Base-by-base conservation (phyloP, 1,284 basidiomycete species). In the Ustanciosporium gigantosporum region DNA sequence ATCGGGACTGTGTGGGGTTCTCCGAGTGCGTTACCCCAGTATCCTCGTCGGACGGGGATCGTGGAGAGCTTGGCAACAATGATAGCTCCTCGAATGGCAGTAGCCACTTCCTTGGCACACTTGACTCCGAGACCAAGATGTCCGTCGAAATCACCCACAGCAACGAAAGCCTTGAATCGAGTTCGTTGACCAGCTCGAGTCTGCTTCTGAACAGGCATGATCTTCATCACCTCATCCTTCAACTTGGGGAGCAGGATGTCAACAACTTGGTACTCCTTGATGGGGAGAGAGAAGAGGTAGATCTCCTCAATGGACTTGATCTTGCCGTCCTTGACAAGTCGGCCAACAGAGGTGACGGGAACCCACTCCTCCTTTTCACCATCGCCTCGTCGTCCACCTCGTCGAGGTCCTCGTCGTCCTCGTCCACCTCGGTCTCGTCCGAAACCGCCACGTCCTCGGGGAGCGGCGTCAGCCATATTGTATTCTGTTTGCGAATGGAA, bases 261-360 rank as follows among this genome's bases (percentile, higher is more conserved):
- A 39, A 77, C 66, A 44, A 76, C 58, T 65, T 77, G 75, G 70
- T 72, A 76, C 71, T 77, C 74, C 68, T 77, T 77, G 60, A 77
- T 73, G 68, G 95, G 93, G 67, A 99, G 89, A 36, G 95, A 99
- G 88, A 98, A 99, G 78, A 99, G 90, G 84, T 98, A 99, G 83
- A 98, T 96, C 81, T 99, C 95, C 82, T 99, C 95, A 86, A 99
- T 95, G 41, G 92, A 96, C 84, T 95, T 96, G 85, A 99, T 96
- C 84, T 98, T 98, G 78, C 93, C 93, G 78, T 97, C 95, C 84
- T 96, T 97, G 48, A 97, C 94, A 76, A 99, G 87, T 81, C 94
- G 93, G 66, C 94, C 94, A 73, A 99, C 90, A 81, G 97, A 97
- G 81, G 94, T 98, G 81, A 98, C 95, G 77, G 94, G 94, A 67